Evolutionary conservation across 257 asterid genomes (phyloP).

Genomic region (Buddleja alternifolia): DNA sequence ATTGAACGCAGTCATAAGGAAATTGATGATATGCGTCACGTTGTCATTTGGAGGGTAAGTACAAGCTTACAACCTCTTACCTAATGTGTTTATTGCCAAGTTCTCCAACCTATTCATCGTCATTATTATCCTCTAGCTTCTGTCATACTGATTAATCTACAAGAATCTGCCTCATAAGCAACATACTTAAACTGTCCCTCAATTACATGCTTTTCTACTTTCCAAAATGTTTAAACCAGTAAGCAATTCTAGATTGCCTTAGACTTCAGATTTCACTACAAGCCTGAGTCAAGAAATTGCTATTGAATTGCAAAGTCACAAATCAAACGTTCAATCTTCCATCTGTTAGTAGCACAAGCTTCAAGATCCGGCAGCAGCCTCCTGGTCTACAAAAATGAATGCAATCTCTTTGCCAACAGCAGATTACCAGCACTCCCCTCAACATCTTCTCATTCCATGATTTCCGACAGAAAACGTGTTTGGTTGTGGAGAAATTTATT

Average conservation of each 20-base stretch:
- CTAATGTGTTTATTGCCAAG: not conserved
- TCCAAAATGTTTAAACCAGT: not conserved
- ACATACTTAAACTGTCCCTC: not conserved
- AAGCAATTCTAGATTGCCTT: slow-evolving; percentile 4
- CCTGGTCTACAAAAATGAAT: not conserved
- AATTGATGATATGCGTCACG: not conserved
- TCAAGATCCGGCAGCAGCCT: not conserved
- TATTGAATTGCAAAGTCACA: not conserved
- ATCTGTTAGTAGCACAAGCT: not conserved
- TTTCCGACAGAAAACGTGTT: no score
- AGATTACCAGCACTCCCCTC: no score
- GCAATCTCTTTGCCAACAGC: no score
- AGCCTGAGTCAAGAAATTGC: not conserved
- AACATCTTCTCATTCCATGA: no score
- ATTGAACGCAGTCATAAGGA: not conserved
- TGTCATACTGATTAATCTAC: slow-evolving; percentile 1
- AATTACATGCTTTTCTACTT: not conserved
- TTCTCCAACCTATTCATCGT: not conserved
- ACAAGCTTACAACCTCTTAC: not conserved
- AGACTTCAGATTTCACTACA: not conserved
- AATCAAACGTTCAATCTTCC: not conserved
- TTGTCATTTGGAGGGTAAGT: not conserved
- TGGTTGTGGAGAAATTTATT: no score
- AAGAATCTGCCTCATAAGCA: slow-evolving; percentile 5
- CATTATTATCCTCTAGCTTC: not conserved